Percentiles rank a stretch among this genome's conserved stretches.
phyloP scores from a whole-genome alignment of 345 rosid species.

The Gossypium herbaceum region DNA sequence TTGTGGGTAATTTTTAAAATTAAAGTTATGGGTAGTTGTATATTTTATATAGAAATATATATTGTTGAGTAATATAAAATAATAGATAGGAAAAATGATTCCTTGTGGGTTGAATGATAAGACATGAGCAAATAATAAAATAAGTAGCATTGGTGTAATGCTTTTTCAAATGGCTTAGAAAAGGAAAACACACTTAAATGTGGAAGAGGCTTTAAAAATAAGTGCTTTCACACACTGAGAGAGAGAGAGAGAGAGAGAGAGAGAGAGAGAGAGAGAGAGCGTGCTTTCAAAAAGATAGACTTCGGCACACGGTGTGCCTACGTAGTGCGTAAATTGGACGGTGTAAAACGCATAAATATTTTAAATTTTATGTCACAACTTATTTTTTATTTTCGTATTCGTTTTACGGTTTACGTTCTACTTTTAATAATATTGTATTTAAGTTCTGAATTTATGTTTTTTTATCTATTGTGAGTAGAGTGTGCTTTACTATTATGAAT shows the following conservation, averaged over 20 bases:
- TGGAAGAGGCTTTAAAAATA: neutral
- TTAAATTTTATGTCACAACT: no score
- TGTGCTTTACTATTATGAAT: no score
- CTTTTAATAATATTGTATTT: no score
- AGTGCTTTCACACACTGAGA: neutral
- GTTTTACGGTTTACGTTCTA: no score
- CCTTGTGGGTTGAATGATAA: neutral
- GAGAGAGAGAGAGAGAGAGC: neutral
- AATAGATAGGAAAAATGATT: neutral
- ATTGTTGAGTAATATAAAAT: no score
- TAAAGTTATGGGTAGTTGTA: no score
- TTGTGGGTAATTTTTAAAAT: no score
- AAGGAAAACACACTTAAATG: neutral
- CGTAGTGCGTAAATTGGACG: neutral
- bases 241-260: no score
- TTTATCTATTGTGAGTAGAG: no score
- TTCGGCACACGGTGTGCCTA: neutral
- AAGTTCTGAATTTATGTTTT: rapidly evolving
- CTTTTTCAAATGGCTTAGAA: neutral
- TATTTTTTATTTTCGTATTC: no score
- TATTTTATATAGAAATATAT: no score
- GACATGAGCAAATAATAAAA: neutral
- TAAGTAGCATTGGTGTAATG: neutral
- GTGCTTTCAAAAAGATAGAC: neutral
- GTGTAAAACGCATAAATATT: no score